phyloP scores from a whole-genome alignment of 805 yeast species.

The Jamesozyma gamospora region DNA sequence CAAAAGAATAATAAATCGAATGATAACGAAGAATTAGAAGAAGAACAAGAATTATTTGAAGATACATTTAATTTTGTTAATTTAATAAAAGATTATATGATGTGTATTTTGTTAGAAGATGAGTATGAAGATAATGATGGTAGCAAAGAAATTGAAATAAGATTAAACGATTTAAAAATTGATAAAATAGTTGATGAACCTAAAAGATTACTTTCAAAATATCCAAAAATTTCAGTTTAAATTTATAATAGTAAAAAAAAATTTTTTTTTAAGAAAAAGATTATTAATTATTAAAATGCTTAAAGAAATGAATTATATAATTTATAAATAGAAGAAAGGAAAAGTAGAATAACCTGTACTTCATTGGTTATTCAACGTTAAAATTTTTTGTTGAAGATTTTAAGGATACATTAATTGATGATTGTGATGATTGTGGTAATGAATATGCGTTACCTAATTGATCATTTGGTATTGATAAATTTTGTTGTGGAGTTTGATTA shows the following conservation, averaged over 20 bases:
- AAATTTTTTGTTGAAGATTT: too few relatives aligned
- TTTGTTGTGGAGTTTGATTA: not conserved
- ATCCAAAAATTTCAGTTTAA: conserved; percentile 9
- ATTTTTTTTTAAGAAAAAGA: too few relatives aligned
- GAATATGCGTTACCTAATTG: too few relatives aligned
- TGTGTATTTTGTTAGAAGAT: conserved; percentile 24
- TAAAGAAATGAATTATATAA: too few relatives aligned
- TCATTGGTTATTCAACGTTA: too few relatives aligned
- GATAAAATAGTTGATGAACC: not conserved
- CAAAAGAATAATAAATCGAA: conserved; percentile 14
- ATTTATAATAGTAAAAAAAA: too few relatives aligned
- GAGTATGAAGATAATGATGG: conserved; percentile 10
- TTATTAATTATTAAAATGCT: too few relatives aligned
- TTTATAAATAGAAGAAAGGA: too few relatives aligned
- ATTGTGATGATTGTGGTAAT: too few relatives aligned
- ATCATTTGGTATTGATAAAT: not conserved
- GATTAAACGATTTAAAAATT: not conserved
- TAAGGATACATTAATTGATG: too few relatives aligned
- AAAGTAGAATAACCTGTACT: too few relatives aligned
- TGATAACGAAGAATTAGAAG: not conserved
- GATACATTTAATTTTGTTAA: conserved; percentile 15
- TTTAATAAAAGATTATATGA: conserved; percentile 21
- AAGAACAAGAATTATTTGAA: conserved; percentile 6
- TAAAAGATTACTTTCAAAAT: conserved; percentile 1
- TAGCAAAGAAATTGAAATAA: not conserved